Conservation (phyloP, 2,329 filamentous ascomycete genomes). For the Juglanconis oblonga region DNA sequence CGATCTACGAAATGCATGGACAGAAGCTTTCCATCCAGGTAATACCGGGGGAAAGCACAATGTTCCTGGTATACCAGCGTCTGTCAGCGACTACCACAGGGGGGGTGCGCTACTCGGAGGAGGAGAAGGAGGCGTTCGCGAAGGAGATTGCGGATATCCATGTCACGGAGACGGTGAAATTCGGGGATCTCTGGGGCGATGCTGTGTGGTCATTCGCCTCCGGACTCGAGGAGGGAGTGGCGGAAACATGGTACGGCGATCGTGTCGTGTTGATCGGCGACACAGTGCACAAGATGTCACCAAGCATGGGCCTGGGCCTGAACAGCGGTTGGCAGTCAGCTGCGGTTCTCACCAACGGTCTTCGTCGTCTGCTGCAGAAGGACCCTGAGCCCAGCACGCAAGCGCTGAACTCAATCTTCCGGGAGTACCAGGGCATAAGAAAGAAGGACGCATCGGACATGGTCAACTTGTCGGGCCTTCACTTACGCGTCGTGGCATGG, state of each 20-base stretch:
- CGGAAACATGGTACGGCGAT: constrained; percentile 19
- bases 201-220: constrained; percentile 13
- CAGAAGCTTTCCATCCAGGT: constrained; percentile 12
- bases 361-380: constrained; percentile 12
- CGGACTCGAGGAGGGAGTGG: constrained; percentile 21
- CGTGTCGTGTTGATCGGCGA: constrained; percentile 23
- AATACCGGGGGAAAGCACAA: constrained; percentile 11
- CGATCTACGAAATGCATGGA: constrained; percentile 18
- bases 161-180: constrained; percentile 14
- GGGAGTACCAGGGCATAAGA: constrained; percentile 19
- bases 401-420: constrained; percentile 16
- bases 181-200: constrained; percentile 18
- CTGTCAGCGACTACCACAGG: constrained; percentile 15
- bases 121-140: constrained; percentile 18
- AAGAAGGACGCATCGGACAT: constrained; percentile 17
- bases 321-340: constrained; percentile 23
- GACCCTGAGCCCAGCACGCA: constrained; percentile 9
- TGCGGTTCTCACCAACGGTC: constrained; percentile 19
- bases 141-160: constrained; percentile 12
- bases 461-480: constrained; percentile 8
- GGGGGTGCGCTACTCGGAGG: constrained; percentile 13
- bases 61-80: constrained; percentile 20
- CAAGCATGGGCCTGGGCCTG: constrained; percentile 21
- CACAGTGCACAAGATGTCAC: constrained; percentile 24
- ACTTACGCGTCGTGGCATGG: constrained; percentile 20